A percentile compares a stretch with the other conserved stretches of the same genome.
Conservation (phyloP, 495 filamentous ascomycete genomes). For the Gamarada debralockiae region DNA sequence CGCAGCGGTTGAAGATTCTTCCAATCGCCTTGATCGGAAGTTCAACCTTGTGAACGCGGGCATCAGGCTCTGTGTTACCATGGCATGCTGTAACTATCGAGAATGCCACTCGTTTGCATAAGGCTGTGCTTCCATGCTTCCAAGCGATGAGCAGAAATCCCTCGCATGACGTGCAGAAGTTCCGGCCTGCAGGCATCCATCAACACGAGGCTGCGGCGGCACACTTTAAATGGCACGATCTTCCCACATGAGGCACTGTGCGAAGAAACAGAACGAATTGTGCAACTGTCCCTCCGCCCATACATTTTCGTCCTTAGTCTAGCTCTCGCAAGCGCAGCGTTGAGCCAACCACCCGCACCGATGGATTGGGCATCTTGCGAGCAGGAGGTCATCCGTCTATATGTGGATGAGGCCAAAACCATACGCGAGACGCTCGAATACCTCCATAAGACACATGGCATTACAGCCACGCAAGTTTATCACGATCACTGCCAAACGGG, state of each 20-base stretch:
- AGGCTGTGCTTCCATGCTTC: no score
- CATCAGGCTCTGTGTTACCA: no score
- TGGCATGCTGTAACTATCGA: no score
- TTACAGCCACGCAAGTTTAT: slow-evolving; percentile 2
- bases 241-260: neutral
- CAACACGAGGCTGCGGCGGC: neutral
- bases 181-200: neutral
- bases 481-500: neutral
- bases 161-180: neutral
- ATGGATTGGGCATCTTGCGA: slow-evolving; percentile 5
- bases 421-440: slow-evolving; percentile 3
- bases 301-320: slow-evolving; percentile 2
- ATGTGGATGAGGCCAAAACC: slow-evolving; percentile 6
- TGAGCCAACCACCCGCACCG: neutral
- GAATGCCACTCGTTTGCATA: no score
- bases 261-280: neutral
- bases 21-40: no score
- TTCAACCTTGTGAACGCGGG: no score
- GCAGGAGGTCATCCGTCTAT: slow-evolving; percentile 6
- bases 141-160: slow-evolving; percentile 4
- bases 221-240: neutral
- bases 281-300: neutral
- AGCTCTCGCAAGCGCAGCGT: neutral
- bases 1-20: no score
- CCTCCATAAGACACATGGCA: slow-evolving; percentile 6